A percentile compares a stretch with the other conserved stretches of the same genome.
Evolutionary conservation across 1,139 yeast genomes (phyloP).

Genomic region (Yamadazyma triangularis): DNA sequence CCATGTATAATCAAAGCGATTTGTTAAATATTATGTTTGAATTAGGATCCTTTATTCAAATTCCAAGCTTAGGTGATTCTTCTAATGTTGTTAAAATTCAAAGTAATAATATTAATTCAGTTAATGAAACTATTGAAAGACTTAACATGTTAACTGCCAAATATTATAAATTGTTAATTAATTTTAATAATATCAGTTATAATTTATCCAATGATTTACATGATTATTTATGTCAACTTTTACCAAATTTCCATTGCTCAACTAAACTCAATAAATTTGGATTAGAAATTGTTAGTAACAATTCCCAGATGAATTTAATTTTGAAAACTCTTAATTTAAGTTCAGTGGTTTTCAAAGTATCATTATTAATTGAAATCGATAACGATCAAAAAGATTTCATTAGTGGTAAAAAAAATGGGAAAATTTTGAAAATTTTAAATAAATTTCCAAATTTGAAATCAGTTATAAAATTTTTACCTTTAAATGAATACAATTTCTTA

Average conservation of each 20-base stretch:
- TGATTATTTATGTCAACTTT: conserved; percentile 5
- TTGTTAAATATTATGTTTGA: conserved; percentile 51
- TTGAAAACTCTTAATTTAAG: conserved; percentile 16
- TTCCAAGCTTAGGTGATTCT: conserved; percentile 55
- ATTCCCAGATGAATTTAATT: conserved; percentile 23
- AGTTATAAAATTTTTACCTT: conserved; percentile 58
- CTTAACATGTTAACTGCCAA: conserved; percentile 43
- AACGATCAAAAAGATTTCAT: conserved; percentile 78
- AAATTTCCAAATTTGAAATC: conserved; percentile 45
- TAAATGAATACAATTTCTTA: conserved; percentile 64
- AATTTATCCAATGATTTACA: conserved; percentile 6
- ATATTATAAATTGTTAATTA: conserved; percentile 33
- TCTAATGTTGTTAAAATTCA: conserved; percentile 45
- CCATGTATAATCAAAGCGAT: conserved; percentile 42
- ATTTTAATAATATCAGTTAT: neutral
- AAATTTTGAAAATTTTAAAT: conserved; percentile 75
- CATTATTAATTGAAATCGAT: conserved; percentile 55
- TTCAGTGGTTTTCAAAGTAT: conserved; percentile 11
- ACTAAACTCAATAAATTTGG: conserved; percentile 22
- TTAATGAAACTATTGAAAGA: conserved; percentile 53
- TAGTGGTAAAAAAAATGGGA: conserved; percentile 94
- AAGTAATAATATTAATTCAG: conserved; percentile 48
- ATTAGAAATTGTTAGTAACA: conserved; percentile 26
- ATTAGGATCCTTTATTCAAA: conserved; percentile 63
- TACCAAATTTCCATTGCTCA: conserved; percentile 6